Evolutionary conservation across 768 basidiomycete species (phyloP).

Genomic region (Russula dissimulans): DNA sequence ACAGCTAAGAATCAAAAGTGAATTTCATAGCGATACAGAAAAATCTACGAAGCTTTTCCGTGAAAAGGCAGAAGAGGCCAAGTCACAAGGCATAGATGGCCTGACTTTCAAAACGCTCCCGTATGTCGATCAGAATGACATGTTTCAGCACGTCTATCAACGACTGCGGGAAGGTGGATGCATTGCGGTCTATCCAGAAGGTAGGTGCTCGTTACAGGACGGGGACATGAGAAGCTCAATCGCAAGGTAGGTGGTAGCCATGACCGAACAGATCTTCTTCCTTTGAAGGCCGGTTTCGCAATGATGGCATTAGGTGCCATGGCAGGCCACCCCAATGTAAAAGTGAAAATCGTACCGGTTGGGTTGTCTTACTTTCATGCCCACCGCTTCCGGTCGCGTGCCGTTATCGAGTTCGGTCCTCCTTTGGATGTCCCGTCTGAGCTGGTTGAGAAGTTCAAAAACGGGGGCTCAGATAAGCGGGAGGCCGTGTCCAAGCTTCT

Average conservation of each 20-base stretch:
- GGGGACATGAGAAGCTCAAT: conserved; percentile 6
- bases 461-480: conserved; percentile 79
- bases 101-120: conserved; percentile 78
- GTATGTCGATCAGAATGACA: conserved; percentile 86
- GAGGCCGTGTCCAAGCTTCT: conserved; percentile 85
- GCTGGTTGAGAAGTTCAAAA: conserved; percentile 81
- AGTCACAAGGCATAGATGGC: conserved; percentile 49
- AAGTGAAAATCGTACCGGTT: conserved; percentile 83
- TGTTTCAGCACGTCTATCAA: conserved; percentile 91
- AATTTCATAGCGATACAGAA: conserved; percentile 75
- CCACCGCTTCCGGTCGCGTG: conserved; percentile 85
- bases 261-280: conserved; percentile 91
- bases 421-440: conserved; percentile 82
- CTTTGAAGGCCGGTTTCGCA: conserved; percentile 94
- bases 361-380: conserved; percentile 30
- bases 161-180: conserved; percentile 75
- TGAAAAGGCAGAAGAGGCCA: conserved; percentile 56
- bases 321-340: conserved; percentile 76
- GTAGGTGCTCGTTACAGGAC: conserved; percentile 32
- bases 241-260: conserved; percentile 80
- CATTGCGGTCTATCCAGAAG: conserved; percentile 98
- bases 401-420: conserved; percentile 92
- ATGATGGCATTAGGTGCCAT: conserved; percentile 98
- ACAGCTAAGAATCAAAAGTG: conserved; percentile 70
- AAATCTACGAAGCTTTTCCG: conserved; percentile 58